Conservation (phyloP, 2,329 filamentous ascomycete species). For the Fusarium pseudocircinatum region DNA sequence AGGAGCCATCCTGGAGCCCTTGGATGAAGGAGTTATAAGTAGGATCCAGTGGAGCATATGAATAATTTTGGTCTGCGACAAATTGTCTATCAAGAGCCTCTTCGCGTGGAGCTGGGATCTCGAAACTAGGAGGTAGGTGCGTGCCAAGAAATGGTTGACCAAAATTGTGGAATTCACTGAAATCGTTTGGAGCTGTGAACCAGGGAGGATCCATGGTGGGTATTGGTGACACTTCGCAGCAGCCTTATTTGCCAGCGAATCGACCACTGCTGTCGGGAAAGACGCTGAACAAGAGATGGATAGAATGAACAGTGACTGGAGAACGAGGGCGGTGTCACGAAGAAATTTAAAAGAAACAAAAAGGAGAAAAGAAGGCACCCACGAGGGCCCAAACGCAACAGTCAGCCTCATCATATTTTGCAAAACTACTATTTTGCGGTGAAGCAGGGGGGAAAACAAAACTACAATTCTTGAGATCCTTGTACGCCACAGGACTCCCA, state of each 20-base stretch:
- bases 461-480: not conserved
- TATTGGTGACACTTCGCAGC: not conserved
- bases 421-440: slow-evolving; percentile 6
- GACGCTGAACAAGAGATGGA: not conserved
- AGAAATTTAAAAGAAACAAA: not conserved
- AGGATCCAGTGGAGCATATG: fast-evolving
- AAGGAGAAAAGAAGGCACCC: not conserved
- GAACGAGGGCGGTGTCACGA: not conserved
- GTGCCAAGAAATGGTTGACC: not conserved
- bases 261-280: not conserved
- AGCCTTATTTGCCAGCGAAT: not conserved
- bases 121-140: not conserved
- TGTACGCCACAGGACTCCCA: not conserved
- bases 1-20: fast-evolving
- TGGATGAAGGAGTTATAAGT: fast-evolving
- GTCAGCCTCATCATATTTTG: not conserved
- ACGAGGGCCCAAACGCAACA: too few relatives aligned
- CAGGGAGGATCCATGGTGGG: not conserved
- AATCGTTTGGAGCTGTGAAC: not conserved
- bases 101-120: not conserved
- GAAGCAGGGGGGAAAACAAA: not conserved
- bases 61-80: not conserved
- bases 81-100: not conserved
- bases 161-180: not conserved
- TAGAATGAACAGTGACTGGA: not conserved